These are phyloP conservation scores for Pythium phragmitis DNA, from an alignment of 352 stramenopile genomes.

Conservation along the genomic window DNA sequence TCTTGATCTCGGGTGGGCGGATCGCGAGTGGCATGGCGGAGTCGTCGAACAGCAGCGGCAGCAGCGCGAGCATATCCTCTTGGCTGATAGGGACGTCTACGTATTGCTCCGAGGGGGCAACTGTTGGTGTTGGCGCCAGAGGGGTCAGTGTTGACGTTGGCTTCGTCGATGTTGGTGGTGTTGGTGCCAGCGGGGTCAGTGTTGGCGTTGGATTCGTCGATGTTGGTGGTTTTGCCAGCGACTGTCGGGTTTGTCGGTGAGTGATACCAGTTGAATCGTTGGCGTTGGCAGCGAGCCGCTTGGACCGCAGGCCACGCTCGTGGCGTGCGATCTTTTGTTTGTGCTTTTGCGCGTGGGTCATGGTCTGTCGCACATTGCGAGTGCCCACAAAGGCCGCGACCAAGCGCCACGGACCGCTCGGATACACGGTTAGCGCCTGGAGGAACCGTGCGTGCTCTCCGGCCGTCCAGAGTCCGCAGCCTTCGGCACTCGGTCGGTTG, in stretches of 20 bases:
- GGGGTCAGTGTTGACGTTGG: not conserved
- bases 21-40: slow-evolving; percentile 6
- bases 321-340: slow-evolving; percentile 39
- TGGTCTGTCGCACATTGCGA: slow-evolving; percentile 33
- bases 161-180: not conserved
- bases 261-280: not conserved
- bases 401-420: slow-evolving; percentile 30
- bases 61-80: slow-evolving; percentile 4
- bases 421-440: slow-evolving; percentile 30
- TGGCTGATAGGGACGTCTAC: not conserved
- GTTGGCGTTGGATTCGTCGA: not conserved
- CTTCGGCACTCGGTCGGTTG: slow-evolving; percentile 21
- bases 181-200: not conserved
- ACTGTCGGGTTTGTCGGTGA: not conserved
- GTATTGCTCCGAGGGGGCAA: not conserved
- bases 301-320: slow-evolving; percentile 27
- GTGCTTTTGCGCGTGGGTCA: slow-evolving; percentile 50
- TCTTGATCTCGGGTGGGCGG: not conserved
- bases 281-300: not conserved
- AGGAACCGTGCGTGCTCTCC: slow-evolving; percentile 36
- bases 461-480: slow-evolving; percentile 27
- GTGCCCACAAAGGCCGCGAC: slow-evolving; percentile 31
- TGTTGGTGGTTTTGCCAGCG: not conserved
- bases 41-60: not conserved
- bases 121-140: not conserved